Conservation (phyloP, 2,329 filamentous ascomycete species). For the Fusarium devonianum region DNA sequence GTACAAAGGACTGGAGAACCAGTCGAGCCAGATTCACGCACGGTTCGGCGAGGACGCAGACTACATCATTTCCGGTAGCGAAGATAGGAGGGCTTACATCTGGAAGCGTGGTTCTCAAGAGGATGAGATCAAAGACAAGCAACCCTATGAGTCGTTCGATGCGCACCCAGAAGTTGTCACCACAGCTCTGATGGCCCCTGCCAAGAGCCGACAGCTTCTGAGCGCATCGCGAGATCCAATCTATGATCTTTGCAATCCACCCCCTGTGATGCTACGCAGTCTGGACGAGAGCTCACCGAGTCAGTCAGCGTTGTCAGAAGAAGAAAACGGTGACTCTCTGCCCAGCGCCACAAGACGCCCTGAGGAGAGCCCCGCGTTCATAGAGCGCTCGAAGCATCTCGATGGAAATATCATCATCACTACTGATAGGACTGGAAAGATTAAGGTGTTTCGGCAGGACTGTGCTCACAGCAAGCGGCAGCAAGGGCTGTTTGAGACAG, state of each 20-base stretch:
- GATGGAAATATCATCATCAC: conserved; percentile 93
- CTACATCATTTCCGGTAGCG: conserved; percentile 91
- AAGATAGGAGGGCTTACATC: conserved; percentile 88
- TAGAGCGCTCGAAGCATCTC: conserved; percentile 76
- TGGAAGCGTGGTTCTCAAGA: conserved; percentile 70
- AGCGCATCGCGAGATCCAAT: conserved; percentile 86
- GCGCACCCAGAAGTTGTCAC: conserved; percentile 90
- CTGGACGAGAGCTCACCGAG: conserved; percentile 66
- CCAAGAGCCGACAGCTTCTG: conserved; percentile 77
- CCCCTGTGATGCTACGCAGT: conserved; percentile 82
- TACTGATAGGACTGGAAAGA: conserved; percentile 83
- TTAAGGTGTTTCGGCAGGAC: conserved; percentile 96
- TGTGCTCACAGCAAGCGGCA: conserved; percentile 83
- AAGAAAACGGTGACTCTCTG: conserved; percentile 45
- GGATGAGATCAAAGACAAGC: conserved; percentile 75
- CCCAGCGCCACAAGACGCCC: conserved; percentile 51
- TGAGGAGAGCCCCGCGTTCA: conserved; percentile 77
- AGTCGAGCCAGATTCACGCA: conserved; percentile 88
- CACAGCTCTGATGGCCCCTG: conserved; percentile 84
- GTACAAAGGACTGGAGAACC: conserved; percentile 89
- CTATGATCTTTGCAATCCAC: conserved; percentile 96
- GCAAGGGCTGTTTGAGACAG: conserved; percentile 78
- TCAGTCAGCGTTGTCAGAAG: conserved; percentile 50
- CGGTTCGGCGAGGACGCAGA: conserved; percentile 85
- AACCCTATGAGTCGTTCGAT: conserved; percentile 87